Conservation (phyloP, 1,139 yeast genomes). For the Kodamaea plutei region DNA sequence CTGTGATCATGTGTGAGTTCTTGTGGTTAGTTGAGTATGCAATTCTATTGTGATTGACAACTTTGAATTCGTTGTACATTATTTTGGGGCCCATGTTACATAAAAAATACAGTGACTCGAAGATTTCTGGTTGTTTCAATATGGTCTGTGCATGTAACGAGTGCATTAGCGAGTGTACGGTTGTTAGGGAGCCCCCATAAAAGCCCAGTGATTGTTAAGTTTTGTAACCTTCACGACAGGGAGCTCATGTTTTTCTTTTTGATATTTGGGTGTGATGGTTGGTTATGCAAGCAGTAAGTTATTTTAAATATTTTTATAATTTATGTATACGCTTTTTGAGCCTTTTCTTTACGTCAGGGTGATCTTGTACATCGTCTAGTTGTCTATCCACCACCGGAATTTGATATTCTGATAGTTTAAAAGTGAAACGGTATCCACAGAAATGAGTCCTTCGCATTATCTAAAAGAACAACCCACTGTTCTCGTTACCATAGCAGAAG, state of each 20-base stretch:
- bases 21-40: too few relatives aligned
- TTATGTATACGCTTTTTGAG: neutral
- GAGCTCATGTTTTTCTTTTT: neutral
- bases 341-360: slow-evolving; percentile 1
- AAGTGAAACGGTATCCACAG: slow-evolving; percentile 1
- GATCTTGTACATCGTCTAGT: slow-evolving; percentile 1
- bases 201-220: too few relatives aligned
- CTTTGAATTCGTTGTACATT: neutral
- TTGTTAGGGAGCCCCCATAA: too few relatives aligned
- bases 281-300: too few relatives aligned
- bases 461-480: neutral
- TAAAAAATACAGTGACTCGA: too few relatives aligned
- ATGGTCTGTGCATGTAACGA: too few relatives aligned
- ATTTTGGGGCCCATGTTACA: neutral
- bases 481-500: slow-evolving; percentile 1
- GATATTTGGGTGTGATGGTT: too few relatives aligned
- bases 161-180: too few relatives aligned
- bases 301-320: too few relatives aligned
- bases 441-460: neutral
- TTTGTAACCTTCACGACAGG: too few relatives aligned
- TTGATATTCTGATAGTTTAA: neutral
- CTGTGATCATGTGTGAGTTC: neutral
- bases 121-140: too few relatives aligned
- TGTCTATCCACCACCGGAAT: slow-evolving; percentile 1
- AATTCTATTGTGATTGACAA: too few relatives aligned